Base-by-base conservation (phyloP, 768 basidiomycete genomes). In the Omphalotus guepiniiformis region DNA sequence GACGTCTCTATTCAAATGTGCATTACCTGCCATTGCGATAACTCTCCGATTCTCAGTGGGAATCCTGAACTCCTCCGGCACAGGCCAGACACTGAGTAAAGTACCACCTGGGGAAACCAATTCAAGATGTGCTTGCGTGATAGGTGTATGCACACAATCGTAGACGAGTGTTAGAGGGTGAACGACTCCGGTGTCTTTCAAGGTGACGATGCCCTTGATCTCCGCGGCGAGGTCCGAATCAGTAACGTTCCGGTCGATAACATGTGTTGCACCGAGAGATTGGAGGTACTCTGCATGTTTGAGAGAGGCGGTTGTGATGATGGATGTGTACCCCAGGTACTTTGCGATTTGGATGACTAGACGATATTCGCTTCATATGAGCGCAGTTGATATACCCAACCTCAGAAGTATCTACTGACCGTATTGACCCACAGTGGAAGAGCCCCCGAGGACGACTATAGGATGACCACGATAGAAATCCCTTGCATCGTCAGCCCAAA, bases 391-490 rank as follows among this genome's bases (percentile, higher is more conserved):
- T 68, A 50, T 59, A 21, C 9, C 30, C 3, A n/a, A 28, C 19
- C 16, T 3, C 23, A 4, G 9, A 15, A 4, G 2, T 30, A 25
- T 36, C 6, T 6, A 54, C 69, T 53, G 58, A 73, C 77, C 72
- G 27, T 64, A 72, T 65, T 78, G 74, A 30, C 78, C 77, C 4
- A 77, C 73, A 26, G 74, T 75, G 37, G 68, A 68, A 19, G 68
- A 56, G 2, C 77, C 78, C 26, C 76, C 78, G 15, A 76, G 58
- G 47, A 79, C 67, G 27, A 80, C 50, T 37, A 78, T 67, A 1
- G 75, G 69, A 40, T 66, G 65, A 8, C 65, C 73, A 32, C 57
- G 59, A 52, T 78, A 76, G 35, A 68, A 72, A 30, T 66, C 68
- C 18, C 58, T 63, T 13, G 62, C 54, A 35, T 64, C 65, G 15